A percentile compares a stretch with the other conserved stretches of the same genome.
phyloP scores from a whole-genome alignment of 2,329 filamentous ascomycete species.

The Leptodontidium sp. region DNA sequence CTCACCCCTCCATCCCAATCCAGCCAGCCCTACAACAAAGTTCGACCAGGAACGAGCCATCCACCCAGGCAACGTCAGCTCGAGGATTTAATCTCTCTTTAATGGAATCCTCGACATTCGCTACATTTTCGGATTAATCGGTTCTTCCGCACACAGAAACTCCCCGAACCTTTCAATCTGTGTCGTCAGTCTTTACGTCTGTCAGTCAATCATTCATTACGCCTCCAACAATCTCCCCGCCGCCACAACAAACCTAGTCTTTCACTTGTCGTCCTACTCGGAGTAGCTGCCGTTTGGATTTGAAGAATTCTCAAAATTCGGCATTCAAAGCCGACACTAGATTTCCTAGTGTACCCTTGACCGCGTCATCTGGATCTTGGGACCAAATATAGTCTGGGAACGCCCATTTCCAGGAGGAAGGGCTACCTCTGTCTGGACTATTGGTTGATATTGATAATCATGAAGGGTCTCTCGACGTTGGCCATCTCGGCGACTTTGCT shows the following conservation, averaged over 20 bases:
- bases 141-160: background rate
- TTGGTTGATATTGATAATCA: conserved; percentile 30
- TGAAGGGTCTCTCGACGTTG: conserved; percentile 42
- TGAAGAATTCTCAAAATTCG: conserved; percentile 2
- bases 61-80: conserved; percentile 5
- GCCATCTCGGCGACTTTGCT: conserved; percentile 41
- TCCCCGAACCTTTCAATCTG: background rate
- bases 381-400: conserved; percentile 15
- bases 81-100: background rate
- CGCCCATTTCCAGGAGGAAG: conserved; percentile 11
- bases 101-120: background rate
- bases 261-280: background rate
- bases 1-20: conserved; percentile 8
- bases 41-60: conserved; percentile 17
- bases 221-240: conserved; percentile 5
- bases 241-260: background rate
- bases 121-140: background rate
- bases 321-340: conserved; percentile 24
- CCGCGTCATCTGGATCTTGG: conserved; percentile 32
- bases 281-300: conserved; percentile 10
- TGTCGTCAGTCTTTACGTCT: conserved; percentile 20
- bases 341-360: conserved; percentile 26
- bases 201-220: conserved; percentile 1
- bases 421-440: background rate
- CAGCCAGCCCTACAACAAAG: conserved; percentile 21